Evolutionary conservation across 768 basidiomycete species (phyloP).

Genomic region (Tremella yokohamensis): DNA sequence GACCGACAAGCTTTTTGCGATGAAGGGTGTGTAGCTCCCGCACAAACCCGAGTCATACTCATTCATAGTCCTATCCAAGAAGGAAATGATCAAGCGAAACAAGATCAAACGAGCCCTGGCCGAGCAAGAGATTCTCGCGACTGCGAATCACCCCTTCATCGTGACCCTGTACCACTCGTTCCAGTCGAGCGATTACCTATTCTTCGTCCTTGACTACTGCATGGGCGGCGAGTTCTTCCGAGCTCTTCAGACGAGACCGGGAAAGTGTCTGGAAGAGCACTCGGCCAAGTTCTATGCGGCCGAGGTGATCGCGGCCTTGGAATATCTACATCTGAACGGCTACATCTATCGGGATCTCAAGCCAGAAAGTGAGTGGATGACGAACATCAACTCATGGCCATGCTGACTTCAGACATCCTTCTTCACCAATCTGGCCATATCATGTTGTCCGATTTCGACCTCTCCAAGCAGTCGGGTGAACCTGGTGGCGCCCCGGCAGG

Average conservation of each 20-base stretch:
- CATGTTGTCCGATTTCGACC: slow-evolving; percentile 98
- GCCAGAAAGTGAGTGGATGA: slow-evolving; percentile 84
- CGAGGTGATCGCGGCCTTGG: slow-evolving; percentile 93
- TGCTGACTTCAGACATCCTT: slow-evolving; percentile 69
- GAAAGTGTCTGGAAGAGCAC: slow-evolving; percentile 94
- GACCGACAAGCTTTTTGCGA: slow-evolving; percentile 88
- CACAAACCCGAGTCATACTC: slow-evolving; percentile 5
- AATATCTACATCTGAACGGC: slow-evolving; percentile 98
- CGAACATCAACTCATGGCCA: too few species aligned
- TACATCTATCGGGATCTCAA: slow-evolving; percentile 99
- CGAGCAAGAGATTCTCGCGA: slow-evolving; percentile 97
- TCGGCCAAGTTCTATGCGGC: slow-evolving; percentile 96
- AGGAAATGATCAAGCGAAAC: slow-evolving; percentile 99
- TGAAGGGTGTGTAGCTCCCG: slow-evolving; percentile 75
- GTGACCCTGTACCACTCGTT: slow-evolving; percentile 99
- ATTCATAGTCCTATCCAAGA: slow-evolving; percentile 81
- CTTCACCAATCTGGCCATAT: slow-evolving; percentile 98
- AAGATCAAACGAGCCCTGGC: slow-evolving; percentile 98
- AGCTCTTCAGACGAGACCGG: slow-evolving; percentile 88
- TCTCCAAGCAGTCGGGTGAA: slow-evolving; percentile 90
- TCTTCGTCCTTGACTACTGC: slow-evolving; percentile 75
- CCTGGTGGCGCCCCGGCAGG: slow-evolving; percentile 79
- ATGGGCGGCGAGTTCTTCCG: slow-evolving; percentile 99
- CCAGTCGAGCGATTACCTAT: slow-evolving; percentile 95
- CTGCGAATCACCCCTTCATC: slow-evolving; percentile 98